Base-by-base conservation (phyloP, 1,139 yeast species). In the Kazachstania sp. region DNA sequence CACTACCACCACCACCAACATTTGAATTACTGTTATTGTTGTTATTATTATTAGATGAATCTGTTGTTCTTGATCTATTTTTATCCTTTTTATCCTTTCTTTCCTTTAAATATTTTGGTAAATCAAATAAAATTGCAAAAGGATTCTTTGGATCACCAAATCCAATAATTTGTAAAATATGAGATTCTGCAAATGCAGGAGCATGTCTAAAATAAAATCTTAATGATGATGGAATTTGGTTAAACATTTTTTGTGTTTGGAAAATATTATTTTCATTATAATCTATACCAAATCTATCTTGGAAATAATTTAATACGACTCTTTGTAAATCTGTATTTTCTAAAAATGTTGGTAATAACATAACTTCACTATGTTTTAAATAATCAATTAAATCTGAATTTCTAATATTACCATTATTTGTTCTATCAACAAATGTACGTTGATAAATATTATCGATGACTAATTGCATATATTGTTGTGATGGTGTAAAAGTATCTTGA, bases 391-490 rank as follows among this genome's bases (percentile, higher is more conserved):
- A 53, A 40, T 61, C 63, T 1, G 61, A 52, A 47, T 61, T 61
- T 49, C 62, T 56, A 41, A 55, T 54, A 42, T 54, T 54, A 18
- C 56, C 57, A 18, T 63, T 57, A 47, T 54, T 58, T 43, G 56
- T 61, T 45, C 64, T 68, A 50, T 69, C 73, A 31, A 67, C 70
- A 50, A 59, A 83, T 69, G 69, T 83, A 57, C 90, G 70, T 61
- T 81, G 90, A 42, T 84, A 83, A 53, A 83, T 84, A 58, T 83
- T 83, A 56, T 83, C 92, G 48, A 84, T 85, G 32, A 84, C 88
- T 65, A 83, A 71, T 56, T 83, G 73, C 63, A 84, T 72, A 59
- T 84, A 84, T 57, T 83, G 88, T 49, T 78, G 81, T 3, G 92
- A 83, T 30, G 94, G 94, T 5, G 83, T 87, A 65, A 84, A 84